These are phyloP conservation scores for Aspergillus clavatus DNA, from an alignment of 2,329 filamentous ascomycete species.

Conservation along the genomic window DNA sequence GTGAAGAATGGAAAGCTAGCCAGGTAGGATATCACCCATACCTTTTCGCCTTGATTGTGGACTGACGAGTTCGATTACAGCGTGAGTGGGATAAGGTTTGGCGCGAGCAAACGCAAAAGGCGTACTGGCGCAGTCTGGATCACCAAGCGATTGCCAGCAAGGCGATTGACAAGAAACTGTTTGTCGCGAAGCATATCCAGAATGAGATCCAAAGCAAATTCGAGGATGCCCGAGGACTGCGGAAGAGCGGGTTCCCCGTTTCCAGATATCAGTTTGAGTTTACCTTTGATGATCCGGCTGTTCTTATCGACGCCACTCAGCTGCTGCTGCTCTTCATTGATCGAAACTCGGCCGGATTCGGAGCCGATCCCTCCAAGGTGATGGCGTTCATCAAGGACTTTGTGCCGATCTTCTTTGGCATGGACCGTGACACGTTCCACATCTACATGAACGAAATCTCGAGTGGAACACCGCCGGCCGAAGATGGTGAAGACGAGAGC, in stretches of 20 bases:
- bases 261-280: constrained; percentile 71
- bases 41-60: background rate
- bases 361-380: constrained; percentile 65
- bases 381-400: constrained; percentile 73
- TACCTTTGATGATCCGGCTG: constrained; percentile 65
- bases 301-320: constrained; percentile 52
- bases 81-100: constrained; percentile 99
- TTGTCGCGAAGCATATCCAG: constrained; percentile 83
- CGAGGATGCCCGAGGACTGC: constrained; percentile 77
- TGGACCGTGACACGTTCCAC: constrained; percentile 64
- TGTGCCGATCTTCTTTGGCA: constrained; percentile 69
- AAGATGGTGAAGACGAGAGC: constrained; percentile 72
- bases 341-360: constrained; percentile 47
- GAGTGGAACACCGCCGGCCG: constrained; percentile 67
- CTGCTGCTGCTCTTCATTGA: constrained; percentile 47
- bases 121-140: constrained; percentile 93
- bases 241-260: constrained; percentile 56
- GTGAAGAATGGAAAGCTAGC: constrained; percentile 95
- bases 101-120: constrained; percentile 89
- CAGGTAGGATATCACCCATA: constrained; percentile 46
- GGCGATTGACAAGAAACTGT: constrained; percentile 81
- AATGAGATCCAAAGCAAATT: constrained; percentile 88
- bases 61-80: constrained; percentile 32
- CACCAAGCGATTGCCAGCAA: constrained; percentile 93
- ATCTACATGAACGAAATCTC: constrained; percentile 65